Percentiles rank a stretch among this genome's conserved stretches.
Evolutionary conservation across 257 asterid species (phyloP).

Genomic region (Misopates orontium): DNA sequence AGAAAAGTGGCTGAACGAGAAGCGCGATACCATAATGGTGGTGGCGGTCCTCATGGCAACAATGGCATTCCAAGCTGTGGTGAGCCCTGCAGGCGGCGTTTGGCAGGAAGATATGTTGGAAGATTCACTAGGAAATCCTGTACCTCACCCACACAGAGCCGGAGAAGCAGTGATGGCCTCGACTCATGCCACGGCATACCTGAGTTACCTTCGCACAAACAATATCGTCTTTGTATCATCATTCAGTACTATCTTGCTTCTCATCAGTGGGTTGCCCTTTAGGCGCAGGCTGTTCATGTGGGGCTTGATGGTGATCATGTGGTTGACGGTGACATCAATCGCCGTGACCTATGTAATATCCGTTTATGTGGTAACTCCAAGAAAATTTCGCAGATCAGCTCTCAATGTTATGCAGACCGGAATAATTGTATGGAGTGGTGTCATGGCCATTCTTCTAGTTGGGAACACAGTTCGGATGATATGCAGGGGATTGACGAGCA

Average conservation of each 20-base stretch:
- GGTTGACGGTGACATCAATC: slow-evolving; percentile 42
- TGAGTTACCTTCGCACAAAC: slow-evolving; percentile 38
- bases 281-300: slow-evolving; percentile 37
- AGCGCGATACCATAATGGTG: background rate
- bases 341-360: slow-evolving; percentile 47
- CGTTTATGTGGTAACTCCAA: slow-evolving; percentile 38
- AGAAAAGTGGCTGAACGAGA: slow-evolving; percentile 26
- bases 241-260: slow-evolving; percentile 51
- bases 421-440: slow-evolving; percentile 40
- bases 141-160: slow-evolving; percentile 19
- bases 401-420: slow-evolving; percentile 26
- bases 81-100: slow-evolving; percentile 25
- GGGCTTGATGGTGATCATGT: slow-evolving; percentile 59
- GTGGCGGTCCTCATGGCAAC: slow-evolving; percentile 20
- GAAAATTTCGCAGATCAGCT: slow-evolving; percentile 20
- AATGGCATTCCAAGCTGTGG: slow-evolving; percentile 24
- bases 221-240: slow-evolving; percentile 55
- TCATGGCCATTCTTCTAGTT: slow-evolving; percentile 40
- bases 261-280: slow-evolving; percentile 60
- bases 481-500: slow-evolving; percentile 34
- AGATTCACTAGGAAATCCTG: background rate
- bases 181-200: slow-evolving; percentile 26
- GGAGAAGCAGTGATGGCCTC: slow-evolving; percentile 47
- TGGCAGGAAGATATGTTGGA: background rate
- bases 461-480: slow-evolving; percentile 49